Base-by-base conservation (phyloP, 306 rosid species). In the Prunus mume region DNA sequence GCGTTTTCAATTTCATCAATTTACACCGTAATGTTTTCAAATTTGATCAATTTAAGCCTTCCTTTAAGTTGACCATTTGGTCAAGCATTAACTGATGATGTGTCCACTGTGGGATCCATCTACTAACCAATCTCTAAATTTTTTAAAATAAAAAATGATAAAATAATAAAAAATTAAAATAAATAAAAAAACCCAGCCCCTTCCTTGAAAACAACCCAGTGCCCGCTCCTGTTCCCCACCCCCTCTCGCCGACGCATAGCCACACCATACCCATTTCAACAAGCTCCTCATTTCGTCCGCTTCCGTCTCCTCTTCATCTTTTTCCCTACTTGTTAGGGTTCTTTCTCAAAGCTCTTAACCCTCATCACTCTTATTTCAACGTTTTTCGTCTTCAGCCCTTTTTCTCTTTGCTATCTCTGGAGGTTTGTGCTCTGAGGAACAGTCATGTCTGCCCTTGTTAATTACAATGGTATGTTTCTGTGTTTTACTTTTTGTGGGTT, bases 391-490 rank as follows among this genome's bases (percentile, higher is more conserved):
- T 18, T 63, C 34, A 54, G 24, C n/a, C 54, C 18, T n/a, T 54
- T 55, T 60, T 55, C 72, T 71, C 27, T 82, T 73, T 43, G 18
- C 52, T 56, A 49, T 56, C 6, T 63, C 79, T 68, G 69, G 76
- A 43, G 54, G 82, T 10, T 81, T 76, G 11, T 79, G 43, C 69
- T 52, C 47, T 71, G 52, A 60, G 63, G 12, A n/a, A 25, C 52
- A 14, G 66, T 85, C 93, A 95, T 95, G 99, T 85, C 93, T 82
- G 52, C 93, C 73, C 91, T 91, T 71, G 83, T 89, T 76, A 90
- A 92, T 74, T 87, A 45, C 87, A 82, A 87, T 65, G 93, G 97
- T 92, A 78, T 0, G 89, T 78, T 62, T 87, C 76, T 73, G 81
- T 3, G 61, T 46, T 68, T 15, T n/a, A 1, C 0, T 27, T 27